Evolutionary conservation across 345 rosid genomes (phyloP), one percentile per base, ranked within the genome.

Genomic region (Mercurialis annua): DNA sequence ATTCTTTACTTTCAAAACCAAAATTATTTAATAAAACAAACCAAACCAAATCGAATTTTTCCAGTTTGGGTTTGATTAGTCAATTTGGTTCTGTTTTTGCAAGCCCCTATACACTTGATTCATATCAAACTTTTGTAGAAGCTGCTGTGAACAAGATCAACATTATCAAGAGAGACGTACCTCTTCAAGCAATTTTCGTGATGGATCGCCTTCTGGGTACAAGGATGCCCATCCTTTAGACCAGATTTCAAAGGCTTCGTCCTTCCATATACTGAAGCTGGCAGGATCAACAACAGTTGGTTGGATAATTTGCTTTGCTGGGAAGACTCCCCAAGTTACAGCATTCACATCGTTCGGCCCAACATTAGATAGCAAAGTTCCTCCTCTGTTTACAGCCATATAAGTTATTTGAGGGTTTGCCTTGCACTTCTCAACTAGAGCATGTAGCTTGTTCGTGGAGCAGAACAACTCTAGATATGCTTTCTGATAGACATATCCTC

Each of bases 251-350:
- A 94, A 94, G 2, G 99, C 99, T 76, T 94, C 98, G 16, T 94
- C 99, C 83, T 94, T 94, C 99, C 97, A 94, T 60, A 89, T 88
- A 69, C 68, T 63, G 78, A 94, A 94, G 81, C 99, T 94, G 47
- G 89, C 75, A n/a, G 98, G 96, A 76, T 94, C 99, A 53, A 89
- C 99, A n/a, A 91, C 89, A 0, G 99, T 94, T 1, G 98, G 99
- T 72, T 91, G 98, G 73, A 89, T 78, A 17, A 89, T 85, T 84
- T 94, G 93, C 79, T 85, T 94, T 11, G 83, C 90, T 14, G 93
- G 93, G 85, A 94, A 94, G 14, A 79, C 99, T 70, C 97, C 99
- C 99, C 98, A 94, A 2, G 98, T 94, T 47, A 94, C 98, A 0
- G 97, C 98, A 74, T 94, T 94, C 74, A 94, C 93, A 59, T 82